Percentiles rank a stretch among this genome's conserved stretches.
These are phyloP conservation scores for Symbiodinium pilosum DNA, from an alignment of 73 alveolate genomes.

Conservation along the genomic window DNA sequence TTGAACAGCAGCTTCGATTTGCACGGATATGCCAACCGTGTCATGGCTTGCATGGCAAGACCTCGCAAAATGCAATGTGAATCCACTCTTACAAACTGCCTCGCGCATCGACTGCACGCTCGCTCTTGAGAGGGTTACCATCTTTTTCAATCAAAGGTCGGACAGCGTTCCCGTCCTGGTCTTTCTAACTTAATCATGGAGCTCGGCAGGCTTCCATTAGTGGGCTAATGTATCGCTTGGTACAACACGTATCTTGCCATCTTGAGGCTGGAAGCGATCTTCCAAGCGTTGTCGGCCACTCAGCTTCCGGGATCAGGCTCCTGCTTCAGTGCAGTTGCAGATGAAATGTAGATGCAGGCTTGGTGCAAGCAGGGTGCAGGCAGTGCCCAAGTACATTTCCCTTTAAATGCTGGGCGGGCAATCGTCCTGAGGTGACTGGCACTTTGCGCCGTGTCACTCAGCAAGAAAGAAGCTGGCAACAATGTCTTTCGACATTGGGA, in stretches of 20 bases:
- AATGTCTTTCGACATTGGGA: neutral
- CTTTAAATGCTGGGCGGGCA: neutral
- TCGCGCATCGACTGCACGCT: no score
- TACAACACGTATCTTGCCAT: neutral
- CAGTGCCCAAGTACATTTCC: neutral
- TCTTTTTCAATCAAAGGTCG: neutral
- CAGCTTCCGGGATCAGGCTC: neutral
- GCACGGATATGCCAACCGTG: no score
- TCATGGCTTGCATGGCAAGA: no score
- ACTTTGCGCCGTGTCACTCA: neutral
- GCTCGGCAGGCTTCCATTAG: neutral
- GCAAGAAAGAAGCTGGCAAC: neutral
- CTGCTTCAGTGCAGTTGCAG: no score
- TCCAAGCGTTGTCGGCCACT: neutral
- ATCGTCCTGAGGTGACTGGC: neutral
- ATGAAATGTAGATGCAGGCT: no score
- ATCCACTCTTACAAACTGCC: no score
- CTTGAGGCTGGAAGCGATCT: neutral
- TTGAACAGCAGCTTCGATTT: no score
- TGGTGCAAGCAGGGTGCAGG: no score
- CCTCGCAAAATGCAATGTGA: no score
- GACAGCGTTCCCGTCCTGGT: slow-evolving; percentile 3
- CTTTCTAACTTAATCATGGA: neutral
- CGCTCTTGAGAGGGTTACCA: no score
- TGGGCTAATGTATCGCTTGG: neutral